A percentile compares a stretch with the other conserved stretches of the same genome.
These are phyloP conservation scores for Penicillium sp. DNA, from an alignment of 2,329 filamentous ascomycete species.

Conservation along the genomic window DNA sequence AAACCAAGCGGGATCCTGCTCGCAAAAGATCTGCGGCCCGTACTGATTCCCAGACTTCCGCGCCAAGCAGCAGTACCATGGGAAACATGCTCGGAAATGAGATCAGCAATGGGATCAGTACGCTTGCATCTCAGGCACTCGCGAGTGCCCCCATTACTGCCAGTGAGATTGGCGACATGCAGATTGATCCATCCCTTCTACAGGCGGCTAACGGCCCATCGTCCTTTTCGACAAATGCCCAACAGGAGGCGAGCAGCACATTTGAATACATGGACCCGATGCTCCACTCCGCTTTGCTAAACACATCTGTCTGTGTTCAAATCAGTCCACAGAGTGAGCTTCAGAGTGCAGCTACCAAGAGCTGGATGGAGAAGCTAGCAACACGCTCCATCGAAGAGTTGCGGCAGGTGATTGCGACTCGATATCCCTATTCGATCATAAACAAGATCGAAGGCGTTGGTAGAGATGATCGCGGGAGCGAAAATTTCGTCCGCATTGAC, in stretches of 20 bases:
- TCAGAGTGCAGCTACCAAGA: constrained; percentile 40
- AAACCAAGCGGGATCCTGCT: constrained; percentile 54
- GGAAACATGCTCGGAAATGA: constrained; percentile 22
- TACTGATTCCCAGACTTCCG: constrained; percentile 23
- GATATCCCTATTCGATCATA: constrained; percentile 60
- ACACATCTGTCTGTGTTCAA: constrained; percentile 66
- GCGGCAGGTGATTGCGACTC: constrained; percentile 58
- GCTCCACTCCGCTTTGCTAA: constrained; percentile 29
- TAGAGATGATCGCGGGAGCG: constrained; percentile 57
- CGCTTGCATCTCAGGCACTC: constrained; percentile 45
- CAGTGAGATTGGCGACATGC: constrained; percentile 51
- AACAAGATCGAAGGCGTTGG: constrained; percentile 65
- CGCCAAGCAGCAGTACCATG: constrained; percentile 22
- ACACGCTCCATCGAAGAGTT: constrained; percentile 61
- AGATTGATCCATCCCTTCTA: constrained; percentile 63
- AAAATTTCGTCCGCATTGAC: constrained; percentile 64
- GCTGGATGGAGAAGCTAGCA: constrained; percentile 65
- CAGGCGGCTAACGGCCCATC: constrained; percentile 55
- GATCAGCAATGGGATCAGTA: constrained; percentile 44
- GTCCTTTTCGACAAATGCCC: constrained; percentile 32
- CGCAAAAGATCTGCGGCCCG: constrained; percentile 37
- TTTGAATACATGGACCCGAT: constrained; percentile 41
- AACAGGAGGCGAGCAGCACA: constrained; percentile 31
- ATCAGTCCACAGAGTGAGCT: constrained; percentile 63
- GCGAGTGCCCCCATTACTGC: constrained; percentile 40